phyloP scores from a whole-genome alignment of 345 rosid genomes.

The Viola odorata region DNA sequence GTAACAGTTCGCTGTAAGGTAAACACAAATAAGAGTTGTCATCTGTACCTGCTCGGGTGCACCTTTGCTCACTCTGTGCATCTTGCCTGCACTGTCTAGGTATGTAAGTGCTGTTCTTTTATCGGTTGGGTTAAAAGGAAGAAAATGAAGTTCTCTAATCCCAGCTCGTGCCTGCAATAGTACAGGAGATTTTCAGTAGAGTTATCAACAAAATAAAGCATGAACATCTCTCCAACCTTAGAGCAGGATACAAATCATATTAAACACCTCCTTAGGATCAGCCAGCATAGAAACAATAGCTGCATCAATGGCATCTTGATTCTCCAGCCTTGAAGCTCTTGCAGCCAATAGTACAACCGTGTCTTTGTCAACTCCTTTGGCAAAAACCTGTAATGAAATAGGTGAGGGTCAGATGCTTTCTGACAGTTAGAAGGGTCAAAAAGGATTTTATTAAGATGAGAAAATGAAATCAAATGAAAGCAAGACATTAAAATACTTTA shows the following conservation, averaged over 20 bases:
- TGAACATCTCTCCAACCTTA: no score
- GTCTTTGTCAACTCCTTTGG: conserved; percentile 53
- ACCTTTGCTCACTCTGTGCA: conserved; percentile 96
- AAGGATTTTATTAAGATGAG: no score
- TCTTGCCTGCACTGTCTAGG: conserved; percentile 53
- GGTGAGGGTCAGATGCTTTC: neutral
- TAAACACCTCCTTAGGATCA: conserved; percentile 78
- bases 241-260: no score
- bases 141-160: conserved; percentile 83
- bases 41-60: conserved; percentile 94
- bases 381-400: conserved; percentile 46
- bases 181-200: no score
- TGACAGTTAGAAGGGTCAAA: no score
- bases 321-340: conserved; percentile 88
- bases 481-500: no score
- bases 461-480: no score
- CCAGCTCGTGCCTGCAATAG: conserved; percentile 67
- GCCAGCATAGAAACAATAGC: conserved; percentile 84
- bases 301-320: conserved; percentile 85
- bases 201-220: neutral
- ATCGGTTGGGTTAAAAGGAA: conserved; percentile 92
- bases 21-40: neutral
- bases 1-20: neutral
- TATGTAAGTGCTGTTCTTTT: conserved; percentile 88
- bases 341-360: conserved; percentile 82